These are phyloP conservation scores for Macrocybe gigantea DNA, from an alignment of 768 basidiomycete species.

Conservation along the genomic window DNA sequence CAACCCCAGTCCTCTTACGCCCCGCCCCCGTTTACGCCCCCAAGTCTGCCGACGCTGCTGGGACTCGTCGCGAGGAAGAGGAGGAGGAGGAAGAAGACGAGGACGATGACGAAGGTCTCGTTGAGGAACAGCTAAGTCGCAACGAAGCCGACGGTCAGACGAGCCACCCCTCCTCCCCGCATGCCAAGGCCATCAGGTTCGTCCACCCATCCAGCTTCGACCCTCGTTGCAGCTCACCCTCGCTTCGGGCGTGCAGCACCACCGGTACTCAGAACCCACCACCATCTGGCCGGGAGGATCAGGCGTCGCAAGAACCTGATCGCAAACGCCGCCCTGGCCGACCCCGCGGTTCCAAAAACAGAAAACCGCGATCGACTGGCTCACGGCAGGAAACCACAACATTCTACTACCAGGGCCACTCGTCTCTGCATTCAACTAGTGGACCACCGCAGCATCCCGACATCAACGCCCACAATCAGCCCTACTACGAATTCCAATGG, in stretches of 20 bases:
- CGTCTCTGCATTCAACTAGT: slow-evolving; percentile 11
- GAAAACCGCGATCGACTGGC: slow-evolving; percentile 35
- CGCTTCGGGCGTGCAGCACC: too few relatives aligned
- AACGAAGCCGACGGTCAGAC: background rate
- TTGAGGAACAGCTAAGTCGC: slow-evolving; percentile 53
- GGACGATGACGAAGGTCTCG: slow-evolving; percentile 69
- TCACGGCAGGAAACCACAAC: slow-evolving; percentile 34
- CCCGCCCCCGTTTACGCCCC: slow-evolving; percentile 9
- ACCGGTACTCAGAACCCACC: slow-evolving; percentile 9
- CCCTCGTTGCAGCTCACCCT: too few relatives aligned
- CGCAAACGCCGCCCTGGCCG: slow-evolving; percentile 73
- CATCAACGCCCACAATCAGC: slow-evolving; percentile 62
- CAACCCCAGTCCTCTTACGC: slow-evolving; percentile 19
- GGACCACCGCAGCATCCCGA: slow-evolving; percentile 38
- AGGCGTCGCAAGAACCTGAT: slow-evolving; percentile 29
- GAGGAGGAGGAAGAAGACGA: slow-evolving; percentile 61
- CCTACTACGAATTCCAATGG: slow-evolving; percentile 86
- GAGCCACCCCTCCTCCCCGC: background rate
- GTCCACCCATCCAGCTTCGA: slow-evolving; percentile 16
- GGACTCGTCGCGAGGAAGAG: slow-evolving; percentile 28
- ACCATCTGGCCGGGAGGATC: slow-evolving; percentile 18
- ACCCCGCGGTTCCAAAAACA: slow-evolving; percentile 75
- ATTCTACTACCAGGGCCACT: slow-evolving; percentile 36
- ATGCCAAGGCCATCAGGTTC: slow-evolving; percentile 10
- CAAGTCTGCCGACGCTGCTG: slow-evolving; percentile 1